phyloP scores from a whole-genome alignment of 345 rosid genomes.

The Durio zibethinus region DNA sequence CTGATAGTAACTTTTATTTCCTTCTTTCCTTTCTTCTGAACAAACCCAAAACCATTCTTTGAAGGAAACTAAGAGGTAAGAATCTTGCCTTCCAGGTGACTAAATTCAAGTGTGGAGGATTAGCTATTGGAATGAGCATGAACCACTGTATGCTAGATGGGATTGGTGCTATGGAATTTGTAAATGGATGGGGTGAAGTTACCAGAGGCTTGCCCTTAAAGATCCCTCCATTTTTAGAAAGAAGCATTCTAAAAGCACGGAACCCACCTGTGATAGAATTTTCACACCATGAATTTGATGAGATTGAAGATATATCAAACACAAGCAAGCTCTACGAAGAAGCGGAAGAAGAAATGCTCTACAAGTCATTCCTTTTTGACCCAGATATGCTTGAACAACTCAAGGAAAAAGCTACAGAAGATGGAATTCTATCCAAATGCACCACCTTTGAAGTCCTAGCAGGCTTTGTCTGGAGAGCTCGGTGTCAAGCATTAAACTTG shows the following conservation, averaged over 20 bases:
- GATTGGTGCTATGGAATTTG: constrained; percentile 76
- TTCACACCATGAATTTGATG: constrained; percentile 66
- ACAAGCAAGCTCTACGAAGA: constrained; percentile 57
- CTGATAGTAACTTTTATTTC: neutral
- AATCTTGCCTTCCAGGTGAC: constrained; percentile 51
- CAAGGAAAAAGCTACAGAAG: constrained; percentile 45
- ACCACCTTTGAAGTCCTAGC: constrained; percentile 75
- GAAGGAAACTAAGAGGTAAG: neutral
- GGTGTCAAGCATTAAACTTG: constrained; percentile 59
- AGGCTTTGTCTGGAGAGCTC: constrained; percentile 75
- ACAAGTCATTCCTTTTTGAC: constrained; percentile 62
- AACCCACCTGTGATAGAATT: constrained; percentile 53
- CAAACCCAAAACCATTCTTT: neutral
- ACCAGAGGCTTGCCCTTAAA: constrained; percentile 69
- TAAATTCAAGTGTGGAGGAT: constrained; percentile 76
- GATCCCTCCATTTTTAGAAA: constrained; percentile 58
- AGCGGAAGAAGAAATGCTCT: constrained; percentile 56
- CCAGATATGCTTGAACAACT: constrained; percentile 58
- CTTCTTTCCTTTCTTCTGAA: neutral
- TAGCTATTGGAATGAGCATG: constrained; percentile 67
- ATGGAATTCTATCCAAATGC: constrained; percentile 43
- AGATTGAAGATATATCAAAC: constrained; percentile 60
- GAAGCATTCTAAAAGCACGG: constrained; percentile 53
- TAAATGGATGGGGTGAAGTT: constrained; percentile 81
- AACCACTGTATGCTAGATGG: constrained; percentile 91